phyloP scores from a whole-genome alignment of 306 rosid species.

The Castanea mollissima region DNA sequence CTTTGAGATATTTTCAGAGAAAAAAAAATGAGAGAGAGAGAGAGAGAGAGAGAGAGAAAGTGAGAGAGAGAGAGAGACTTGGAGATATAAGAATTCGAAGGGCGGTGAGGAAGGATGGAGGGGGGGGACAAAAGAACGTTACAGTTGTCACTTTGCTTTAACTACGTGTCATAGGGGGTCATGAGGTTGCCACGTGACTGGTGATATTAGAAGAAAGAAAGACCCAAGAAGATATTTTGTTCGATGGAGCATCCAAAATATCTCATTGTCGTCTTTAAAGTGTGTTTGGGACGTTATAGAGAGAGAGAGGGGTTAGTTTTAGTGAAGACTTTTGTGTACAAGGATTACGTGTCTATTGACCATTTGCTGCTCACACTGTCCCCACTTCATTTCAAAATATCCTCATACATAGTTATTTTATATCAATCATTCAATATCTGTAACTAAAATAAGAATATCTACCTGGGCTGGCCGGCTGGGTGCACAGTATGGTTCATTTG shows the following conservation, averaged over 20 bases:
- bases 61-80: not conserved
- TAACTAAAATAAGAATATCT: no score
- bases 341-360: no score
- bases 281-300: no score
- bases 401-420: no score
- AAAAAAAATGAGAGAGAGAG: not conserved
- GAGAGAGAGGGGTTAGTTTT: no score
- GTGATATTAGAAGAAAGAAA: not conserved
- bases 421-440: no score
- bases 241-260: conserved; percentile 41
- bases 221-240: not conserved
- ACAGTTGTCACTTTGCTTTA: conserved; percentile 69
- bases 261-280: conserved; percentile 25
- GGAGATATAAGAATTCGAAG: conserved; percentile 23
- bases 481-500: no score
- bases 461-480: no score
- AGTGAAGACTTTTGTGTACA: no score
- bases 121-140: conserved; percentile 37
- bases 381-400: no score
- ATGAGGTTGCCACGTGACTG: conserved; percentile 50
- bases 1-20: not conserved
- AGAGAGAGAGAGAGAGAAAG: not conserved
- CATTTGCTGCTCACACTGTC: no score
- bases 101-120: conserved; percentile 9
- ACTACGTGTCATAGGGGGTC: conserved; percentile 69